phyloP scores from a whole-genome alignment of 805 yeast genomes.

The Saccharomycopsis fibuligera region DNA sequence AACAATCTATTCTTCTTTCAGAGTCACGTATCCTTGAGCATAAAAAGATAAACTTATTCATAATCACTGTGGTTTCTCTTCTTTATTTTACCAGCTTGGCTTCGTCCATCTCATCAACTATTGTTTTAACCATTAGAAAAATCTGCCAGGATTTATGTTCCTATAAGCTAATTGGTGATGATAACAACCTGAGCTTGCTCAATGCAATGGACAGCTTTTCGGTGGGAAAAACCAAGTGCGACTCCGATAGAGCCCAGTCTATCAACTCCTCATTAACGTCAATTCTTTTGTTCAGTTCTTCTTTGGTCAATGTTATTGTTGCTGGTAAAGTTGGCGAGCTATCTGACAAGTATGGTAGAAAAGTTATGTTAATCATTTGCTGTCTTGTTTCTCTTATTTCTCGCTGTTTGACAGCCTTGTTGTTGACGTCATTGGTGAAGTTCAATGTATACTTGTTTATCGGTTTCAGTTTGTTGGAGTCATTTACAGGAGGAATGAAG shows the following conservation, averaged over 20 bases:
- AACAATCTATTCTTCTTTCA: background rate
- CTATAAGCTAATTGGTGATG: slow-evolving; percentile 19
- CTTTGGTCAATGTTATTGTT: slow-evolving; percentile 43
- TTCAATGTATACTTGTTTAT: slow-evolving; percentile 33
- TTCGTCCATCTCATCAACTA: slow-evolving; percentile 34
- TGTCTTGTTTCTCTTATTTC: slow-evolving; percentile 26
- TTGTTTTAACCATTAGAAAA: slow-evolving; percentile 32
- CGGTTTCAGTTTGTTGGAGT: slow-evolving; percentile 37
- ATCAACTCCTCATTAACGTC: slow-evolving; percentile 45
- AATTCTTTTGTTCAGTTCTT: slow-evolving; percentile 34
- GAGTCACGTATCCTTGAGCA: slow-evolving; percentile 31
- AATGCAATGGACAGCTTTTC: too few species aligned
- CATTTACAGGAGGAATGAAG: slow-evolving; percentile 56
- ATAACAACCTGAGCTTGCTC: too few species aligned
- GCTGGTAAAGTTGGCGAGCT: slow-evolving; percentile 57
- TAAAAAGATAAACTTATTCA: slow-evolving; percentile 48
- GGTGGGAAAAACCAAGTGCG: too few species aligned
- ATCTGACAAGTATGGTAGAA: slow-evolving; percentile 62
- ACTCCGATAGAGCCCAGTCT: slow-evolving; percentile 36
- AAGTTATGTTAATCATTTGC: slow-evolving; percentile 37
- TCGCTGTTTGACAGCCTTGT: slow-evolving; percentile 25
- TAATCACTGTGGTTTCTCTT: slow-evolving; percentile 40
- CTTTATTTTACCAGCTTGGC: slow-evolving; percentile 38
- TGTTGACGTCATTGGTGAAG: slow-evolving; percentile 4
- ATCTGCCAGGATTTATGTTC: slow-evolving; percentile 34